These are phyloP conservation scores for Kwoniella mangroviensis DNA, from an alignment of 768 basidiomycete genomes.

Conservation along the genomic window DNA sequence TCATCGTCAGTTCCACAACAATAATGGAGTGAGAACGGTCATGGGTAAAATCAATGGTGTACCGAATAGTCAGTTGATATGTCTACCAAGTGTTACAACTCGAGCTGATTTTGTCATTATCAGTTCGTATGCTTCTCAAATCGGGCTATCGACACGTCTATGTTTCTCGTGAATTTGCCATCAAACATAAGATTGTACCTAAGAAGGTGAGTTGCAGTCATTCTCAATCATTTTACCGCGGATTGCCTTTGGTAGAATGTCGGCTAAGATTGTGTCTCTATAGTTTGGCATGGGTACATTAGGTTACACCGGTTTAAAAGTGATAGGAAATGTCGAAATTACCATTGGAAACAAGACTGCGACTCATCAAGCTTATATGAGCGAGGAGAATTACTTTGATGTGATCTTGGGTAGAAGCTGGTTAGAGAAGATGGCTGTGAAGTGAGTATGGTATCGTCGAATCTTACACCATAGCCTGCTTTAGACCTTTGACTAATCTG, in stretches of 20 bases:
- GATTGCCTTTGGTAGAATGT: not conserved
- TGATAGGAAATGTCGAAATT: conserved; percentile 82
- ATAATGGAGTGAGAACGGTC: conserved; percentile 92
- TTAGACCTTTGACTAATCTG: no score
- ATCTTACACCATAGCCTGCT: no score
- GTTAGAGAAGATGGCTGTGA: conserved; percentile 71
- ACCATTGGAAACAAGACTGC: conserved; percentile 62
- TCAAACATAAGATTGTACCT: conserved; percentile 84
- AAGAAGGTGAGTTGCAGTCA: conserved; percentile 62
- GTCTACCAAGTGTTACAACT: no score
- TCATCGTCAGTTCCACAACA: conserved; percentile 69
- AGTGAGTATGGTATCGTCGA: no score
- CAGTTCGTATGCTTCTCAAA: conserved; percentile 92
- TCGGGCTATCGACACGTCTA: conserved; percentile 92
- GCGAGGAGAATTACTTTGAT: conserved; percentile 94
- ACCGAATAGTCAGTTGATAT: conserved; percentile 67
- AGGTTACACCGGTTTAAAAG: conserved; percentile 77
- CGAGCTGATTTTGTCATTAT: conserved; percentile 14
- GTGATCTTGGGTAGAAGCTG: conserved; percentile 86
- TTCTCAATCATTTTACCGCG: not conserved
- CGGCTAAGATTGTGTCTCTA: not conserved
- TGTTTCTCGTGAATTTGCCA: conserved; percentile 90
- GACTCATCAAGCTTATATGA: conserved; percentile 72
- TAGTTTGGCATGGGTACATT: conserved; percentile 79
- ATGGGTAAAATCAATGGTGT: conserved; percentile 90